These are phyloP conservation scores for Botrytis hyacinthi DNA, from an alignment of 2,329 filamentous ascomycete genomes.

Conservation along the genomic window DNA sequence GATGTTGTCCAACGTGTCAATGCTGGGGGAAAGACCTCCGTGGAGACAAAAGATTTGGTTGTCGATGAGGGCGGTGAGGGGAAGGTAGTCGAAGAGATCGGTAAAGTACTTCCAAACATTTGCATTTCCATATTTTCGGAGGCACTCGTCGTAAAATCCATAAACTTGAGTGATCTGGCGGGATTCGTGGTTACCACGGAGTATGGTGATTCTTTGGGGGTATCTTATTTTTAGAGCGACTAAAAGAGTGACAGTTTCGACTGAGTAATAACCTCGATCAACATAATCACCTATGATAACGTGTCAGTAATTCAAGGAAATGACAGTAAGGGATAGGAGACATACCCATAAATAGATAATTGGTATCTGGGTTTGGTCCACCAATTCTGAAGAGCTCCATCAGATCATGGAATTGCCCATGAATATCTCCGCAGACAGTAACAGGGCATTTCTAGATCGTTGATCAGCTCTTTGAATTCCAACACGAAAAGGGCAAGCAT, in stretches of 20 bases:
- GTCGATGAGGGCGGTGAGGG: conserved; percentile 94
- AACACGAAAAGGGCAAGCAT: conserved; percentile 43
- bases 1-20: conserved; percentile 94
- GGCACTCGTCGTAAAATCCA: conserved; percentile 98
- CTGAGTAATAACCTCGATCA: conserved; percentile 97
- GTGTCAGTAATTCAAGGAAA: conserved; percentile 26
- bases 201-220: conserved; percentile 94
- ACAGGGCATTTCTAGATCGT: conserved; percentile 84
- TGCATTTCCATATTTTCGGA: conserved; percentile 97
- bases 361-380: conserved; percentile 95
- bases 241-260: conserved; percentile 95
- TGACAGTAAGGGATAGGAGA: conserved; percentile 11
- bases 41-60: conserved; percentile 99
- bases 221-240: conserved; percentile 98
- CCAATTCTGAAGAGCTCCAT: conserved; percentile 99
- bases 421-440: conserved; percentile 97
- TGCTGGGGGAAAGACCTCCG: conserved; percentile 92
- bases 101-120: conserved; percentile 99
- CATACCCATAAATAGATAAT: conserved; percentile 98
- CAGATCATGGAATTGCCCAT: conserved; percentile 97
- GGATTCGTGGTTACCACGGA: conserved; percentile 98
- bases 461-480: conserved; percentile 37
- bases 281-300: conserved; percentile 80
- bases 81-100: conserved; percentile 97
- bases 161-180: conserved; percentile 99